phyloP scores from a whole-genome alignment of 805 yeast genomes.

The Kodamaea laetipori region DNA sequence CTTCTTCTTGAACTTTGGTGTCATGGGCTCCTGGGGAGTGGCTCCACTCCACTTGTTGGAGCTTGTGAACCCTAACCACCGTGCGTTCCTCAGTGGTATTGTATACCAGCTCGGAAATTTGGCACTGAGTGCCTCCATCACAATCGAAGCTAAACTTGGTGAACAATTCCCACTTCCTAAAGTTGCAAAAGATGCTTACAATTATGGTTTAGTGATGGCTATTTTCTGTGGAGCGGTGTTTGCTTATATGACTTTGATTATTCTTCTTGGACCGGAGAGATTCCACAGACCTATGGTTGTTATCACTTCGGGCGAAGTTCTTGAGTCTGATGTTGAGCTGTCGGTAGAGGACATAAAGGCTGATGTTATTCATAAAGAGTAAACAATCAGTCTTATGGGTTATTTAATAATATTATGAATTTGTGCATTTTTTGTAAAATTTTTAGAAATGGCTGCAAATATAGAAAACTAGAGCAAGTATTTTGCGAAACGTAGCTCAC shows the following conservation, averaged over 20 bases:
- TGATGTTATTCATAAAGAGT: conserved; percentile 1
- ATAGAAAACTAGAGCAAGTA: no score
- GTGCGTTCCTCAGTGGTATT: conserved; percentile 62
- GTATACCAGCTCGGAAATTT: conserved; percentile 74
- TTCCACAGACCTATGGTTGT: conserved; percentile 36
- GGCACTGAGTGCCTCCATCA: conserved; percentile 69
- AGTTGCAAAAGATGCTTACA: conserved; percentile 31
- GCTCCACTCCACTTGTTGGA: conserved; percentile 67
- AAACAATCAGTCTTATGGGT: no score
- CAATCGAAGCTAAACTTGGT: conserved; percentile 69
- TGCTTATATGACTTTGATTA: conserved; percentile 49
- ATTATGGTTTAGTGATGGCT: conserved; percentile 74
- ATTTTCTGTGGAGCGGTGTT: conserved; percentile 69
- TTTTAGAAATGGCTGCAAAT: no score
- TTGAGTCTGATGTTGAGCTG: conserved; percentile 4
- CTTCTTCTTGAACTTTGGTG: conserved; percentile 64
- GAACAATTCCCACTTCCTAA: conserved; percentile 53
- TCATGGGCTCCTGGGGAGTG: conserved; percentile 77
- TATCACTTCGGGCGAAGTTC: not conserved
- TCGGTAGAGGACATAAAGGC: conserved; percentile 1
- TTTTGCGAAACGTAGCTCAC: no score
- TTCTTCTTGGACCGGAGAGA: conserved; percentile 61
- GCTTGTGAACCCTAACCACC: conserved; percentile 51
- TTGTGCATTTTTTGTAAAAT: no score
- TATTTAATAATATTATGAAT: no score